Evolutionary conservation across 345 rosid genomes (phyloP).

Genomic region (Xanthoceras sorbifolium): DNA sequence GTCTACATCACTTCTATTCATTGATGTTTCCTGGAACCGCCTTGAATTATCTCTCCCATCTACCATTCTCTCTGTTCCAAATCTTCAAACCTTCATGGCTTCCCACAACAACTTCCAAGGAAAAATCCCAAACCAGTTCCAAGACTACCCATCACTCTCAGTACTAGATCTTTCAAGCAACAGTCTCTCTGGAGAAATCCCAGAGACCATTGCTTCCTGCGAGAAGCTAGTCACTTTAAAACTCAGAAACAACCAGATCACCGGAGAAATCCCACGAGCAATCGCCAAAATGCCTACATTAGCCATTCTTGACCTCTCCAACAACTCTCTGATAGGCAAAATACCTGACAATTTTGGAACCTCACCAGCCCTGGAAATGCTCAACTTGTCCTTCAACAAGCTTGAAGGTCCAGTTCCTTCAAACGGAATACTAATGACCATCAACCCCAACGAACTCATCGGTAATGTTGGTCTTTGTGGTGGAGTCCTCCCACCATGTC

Average conservation of each 20-base stretch:
- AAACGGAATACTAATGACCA: conserved; percentile 50
- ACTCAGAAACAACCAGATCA: conserved; percentile 60
- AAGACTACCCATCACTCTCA: conserved; percentile 71
- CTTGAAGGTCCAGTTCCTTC: conserved; percentile 76
- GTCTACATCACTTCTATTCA: conserved; percentile 76
- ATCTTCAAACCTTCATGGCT: conserved; percentile 71
- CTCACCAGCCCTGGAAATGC: conserved; percentile 76
- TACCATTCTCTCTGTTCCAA: conserved; percentile 63
- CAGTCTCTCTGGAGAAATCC: conserved; percentile 62
- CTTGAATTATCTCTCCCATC: conserved; percentile 71
- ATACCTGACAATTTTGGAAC: conserved; percentile 66
- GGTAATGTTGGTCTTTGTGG: conserved; percentile 86
- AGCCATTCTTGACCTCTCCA: conserved; percentile 78
- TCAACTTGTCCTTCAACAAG: conserved; percentile 73
- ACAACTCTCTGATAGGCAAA: conserved; percentile 66
- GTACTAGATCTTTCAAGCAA: conserved; percentile 83
- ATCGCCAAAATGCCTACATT: conserved; percentile 68
- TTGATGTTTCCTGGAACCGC: conserved; percentile 71
- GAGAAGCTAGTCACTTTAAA: conserved; percentile 71
- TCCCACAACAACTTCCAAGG: conserved; percentile 72
- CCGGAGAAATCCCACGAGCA: conserved; percentile 58
- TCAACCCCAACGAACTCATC: conserved; percentile 61
- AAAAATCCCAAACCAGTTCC: conserved; percentile 70
- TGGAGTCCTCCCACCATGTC: conserved; percentile 64
- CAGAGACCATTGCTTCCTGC: conserved; percentile 68